phyloP scores from a whole-genome alignment of 805 yeast species.

The Kregervanrija pseudodelftensis region DNA sequence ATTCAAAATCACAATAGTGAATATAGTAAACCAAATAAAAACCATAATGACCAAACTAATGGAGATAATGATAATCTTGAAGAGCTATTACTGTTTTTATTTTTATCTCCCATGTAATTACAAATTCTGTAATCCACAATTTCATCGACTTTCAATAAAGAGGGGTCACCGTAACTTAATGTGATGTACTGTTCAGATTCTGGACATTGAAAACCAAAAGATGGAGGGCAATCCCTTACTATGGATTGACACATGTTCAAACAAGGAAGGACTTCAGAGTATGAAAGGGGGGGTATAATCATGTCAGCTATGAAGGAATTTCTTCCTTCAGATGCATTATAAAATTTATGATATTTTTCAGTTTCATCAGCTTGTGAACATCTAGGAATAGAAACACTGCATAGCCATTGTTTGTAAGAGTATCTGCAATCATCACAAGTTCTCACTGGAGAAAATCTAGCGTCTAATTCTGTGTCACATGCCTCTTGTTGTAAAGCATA shows the following conservation, averaged over 20 bases:
- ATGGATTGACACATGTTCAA: constrained; percentile 70
- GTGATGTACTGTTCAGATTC: constrained; percentile 25
- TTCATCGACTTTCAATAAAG: constrained; percentile 29
- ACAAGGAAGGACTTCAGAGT: constrained; percentile 84
- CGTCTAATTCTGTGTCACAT: constrained; percentile 62
- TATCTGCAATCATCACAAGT: constrained; percentile 66
- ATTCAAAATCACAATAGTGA: too few species aligned
- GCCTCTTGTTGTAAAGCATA: constrained; percentile 69
- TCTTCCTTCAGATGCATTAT: constrained; percentile 50
- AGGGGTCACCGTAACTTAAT: constrained; percentile 31
- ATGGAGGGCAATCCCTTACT: constrained; percentile 78
- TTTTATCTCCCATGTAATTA: constrained; percentile 30
- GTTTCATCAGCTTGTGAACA: constrained; percentile 48
- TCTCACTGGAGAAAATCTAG: constrained; percentile 65
- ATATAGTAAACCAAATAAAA: too few species aligned
- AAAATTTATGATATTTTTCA: constrained; percentile 34
- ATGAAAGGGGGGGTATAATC: constrained; percentile 47
- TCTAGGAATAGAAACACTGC: constrained; percentile 82
- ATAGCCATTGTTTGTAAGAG: constrained; percentile 81
- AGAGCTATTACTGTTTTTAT: background rate
- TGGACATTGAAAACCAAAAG: constrained; percentile 74
- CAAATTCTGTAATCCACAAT: constrained; percentile 28
- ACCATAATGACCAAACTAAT: too few species aligned
- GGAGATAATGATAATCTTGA: too few species aligned
- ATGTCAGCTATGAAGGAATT: constrained; percentile 47